phyloP scores from a whole-genome alignment of 129 eudicot species.

The Oenanthe sinensis region DNA sequence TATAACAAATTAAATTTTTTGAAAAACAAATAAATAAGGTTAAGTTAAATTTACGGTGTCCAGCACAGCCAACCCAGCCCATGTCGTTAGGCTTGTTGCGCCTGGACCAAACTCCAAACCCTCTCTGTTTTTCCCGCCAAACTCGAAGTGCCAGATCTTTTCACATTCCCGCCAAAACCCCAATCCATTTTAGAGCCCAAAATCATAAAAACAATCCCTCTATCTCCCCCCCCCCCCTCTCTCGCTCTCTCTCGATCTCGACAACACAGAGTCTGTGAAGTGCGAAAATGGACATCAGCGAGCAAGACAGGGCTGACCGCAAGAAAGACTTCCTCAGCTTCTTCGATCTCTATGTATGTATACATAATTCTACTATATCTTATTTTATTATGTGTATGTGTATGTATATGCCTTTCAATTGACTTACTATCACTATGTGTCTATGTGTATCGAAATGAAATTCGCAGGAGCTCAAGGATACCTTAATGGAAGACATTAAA shows the following conservation, averaged over 20 bases:
- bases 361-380: not conserved
- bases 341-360: slow-evolving; percentile 57
- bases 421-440: no score
- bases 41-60: no score
- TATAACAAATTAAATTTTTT: no score
- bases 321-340: slow-evolving; percentile 64
- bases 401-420: not conserved
- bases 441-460: no score
- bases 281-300: slow-evolving; percentile 71
- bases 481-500: slow-evolving; percentile 45
- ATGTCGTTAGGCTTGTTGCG: no score
- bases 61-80: no score
- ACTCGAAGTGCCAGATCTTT: not conserved
- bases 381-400: not conserved
- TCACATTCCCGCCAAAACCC: not conserved
- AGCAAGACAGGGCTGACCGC: slow-evolving; percentile 62
- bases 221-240: not conserved
- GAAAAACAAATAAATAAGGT: no score
- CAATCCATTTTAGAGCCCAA: not conserved
- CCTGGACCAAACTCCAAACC: not conserved
- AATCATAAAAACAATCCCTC: not conserved
- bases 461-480: slow-evolving; percentile 26
- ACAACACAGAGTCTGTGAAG: not conserved
- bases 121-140: slow-evolving; percentile 26
- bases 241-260: slow-evolving; percentile 2